Conservation (phyloP, 2,329 filamentous ascomycete species). For the Hypoxylon sp. region DNA sequence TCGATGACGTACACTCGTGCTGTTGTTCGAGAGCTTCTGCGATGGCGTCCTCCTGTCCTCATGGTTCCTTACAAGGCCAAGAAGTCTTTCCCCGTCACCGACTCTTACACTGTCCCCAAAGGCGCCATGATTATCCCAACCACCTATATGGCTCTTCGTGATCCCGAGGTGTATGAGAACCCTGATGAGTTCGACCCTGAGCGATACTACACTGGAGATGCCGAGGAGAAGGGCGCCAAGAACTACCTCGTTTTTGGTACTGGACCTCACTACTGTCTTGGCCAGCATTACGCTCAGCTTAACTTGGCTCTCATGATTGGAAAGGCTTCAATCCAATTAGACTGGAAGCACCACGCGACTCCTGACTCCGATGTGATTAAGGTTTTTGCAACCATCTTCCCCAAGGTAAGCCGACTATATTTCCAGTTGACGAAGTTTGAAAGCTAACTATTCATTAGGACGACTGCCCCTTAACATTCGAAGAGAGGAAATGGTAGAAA, state of each 20-base stretch:
- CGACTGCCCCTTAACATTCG: slow-evolving; percentile 85
- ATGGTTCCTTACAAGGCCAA: slow-evolving; percentile 97
- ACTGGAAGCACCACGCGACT: slow-evolving; percentile 93
- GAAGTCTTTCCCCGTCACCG: slow-evolving; percentile 93
- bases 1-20: slow-evolving; percentile 91
- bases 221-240: slow-evolving; percentile 87
- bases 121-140: slow-evolving; percentile 95
- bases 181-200: slow-evolving; percentile 92
- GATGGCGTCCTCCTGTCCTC: slow-evolving; percentile 94
- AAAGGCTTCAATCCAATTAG: slow-evolving; percentile 86
- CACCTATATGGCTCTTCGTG: slow-evolving; percentile 90
- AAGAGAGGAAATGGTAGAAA: slow-evolving; percentile 64
- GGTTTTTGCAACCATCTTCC: slow-evolving; percentile 98
- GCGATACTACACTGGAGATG: slow-evolving; percentile 90
- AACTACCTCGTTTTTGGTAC: slow-evolving; percentile 98
- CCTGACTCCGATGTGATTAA: slow-evolving; percentile 92
- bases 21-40: slow-evolving; percentile 90
- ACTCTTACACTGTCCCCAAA: slow-evolving; percentile 92
- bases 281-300: slow-evolving; percentile 90
- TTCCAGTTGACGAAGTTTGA: slow-evolving; percentile 40
- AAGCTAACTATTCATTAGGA: slow-evolving; percentile 68
- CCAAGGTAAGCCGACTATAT: slow-evolving; percentile 75
- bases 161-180: slow-evolving; percentile 91
- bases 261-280: slow-evolving; percentile 96
- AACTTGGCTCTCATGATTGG: slow-evolving; percentile 92